Base-by-base conservation (phyloP, 2,329 filamentous ascomycete species). In the Colletotrichum sp. region DNA sequence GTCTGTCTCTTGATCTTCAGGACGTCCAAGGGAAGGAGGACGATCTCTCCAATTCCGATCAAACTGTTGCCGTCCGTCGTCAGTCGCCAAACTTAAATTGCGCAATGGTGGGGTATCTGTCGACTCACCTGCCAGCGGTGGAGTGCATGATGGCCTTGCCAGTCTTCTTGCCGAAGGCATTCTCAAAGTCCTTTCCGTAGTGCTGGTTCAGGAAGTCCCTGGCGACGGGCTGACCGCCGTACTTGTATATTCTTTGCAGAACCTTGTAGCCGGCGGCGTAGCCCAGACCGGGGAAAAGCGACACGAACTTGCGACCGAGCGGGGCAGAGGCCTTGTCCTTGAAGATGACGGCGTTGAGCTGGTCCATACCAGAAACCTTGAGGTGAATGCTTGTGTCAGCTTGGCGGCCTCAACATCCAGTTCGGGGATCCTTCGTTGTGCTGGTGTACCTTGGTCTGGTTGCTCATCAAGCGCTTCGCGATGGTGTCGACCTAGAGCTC, bases 1-100 rank as follows among this genome's bases (percentile, higher is more conserved):
- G 97, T 99, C 89, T 99, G 97, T 82, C 97, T 93, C 92, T 99
- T 99, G 89, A 99, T 99, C 92, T 99, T 99, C 78, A 99, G 91
- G 52, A 99, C 96, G 81, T 99, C 97, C 76, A 99, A 92, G 56
- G 97, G 97, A 55, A 99, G 91, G 34, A 99, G 92, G 75, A 99
- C 92, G 79, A 99, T 98, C 88, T 99, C 97, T 83, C 97, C 97
- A 81, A 99, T 98, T 81, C 97, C 97, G 82, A 99, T 97, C 82
- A 99, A 83, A 87, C 95, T 96, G 78, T 73, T 13, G 18, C n/a
- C 30, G 24, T 28, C n/a, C 43, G 58, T n/a, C 43, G 60, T 32
- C 34, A 58, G 21, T 61, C 16, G 18, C 30, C 38, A 26, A 56
- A 4, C 30, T 55, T 64, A 24, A 32, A 30, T 30, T 32, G 26